Evolutionary conservation across 1,139 yeast genomes (phyloP).

Genomic region (Eremothecium coryli): DNA sequence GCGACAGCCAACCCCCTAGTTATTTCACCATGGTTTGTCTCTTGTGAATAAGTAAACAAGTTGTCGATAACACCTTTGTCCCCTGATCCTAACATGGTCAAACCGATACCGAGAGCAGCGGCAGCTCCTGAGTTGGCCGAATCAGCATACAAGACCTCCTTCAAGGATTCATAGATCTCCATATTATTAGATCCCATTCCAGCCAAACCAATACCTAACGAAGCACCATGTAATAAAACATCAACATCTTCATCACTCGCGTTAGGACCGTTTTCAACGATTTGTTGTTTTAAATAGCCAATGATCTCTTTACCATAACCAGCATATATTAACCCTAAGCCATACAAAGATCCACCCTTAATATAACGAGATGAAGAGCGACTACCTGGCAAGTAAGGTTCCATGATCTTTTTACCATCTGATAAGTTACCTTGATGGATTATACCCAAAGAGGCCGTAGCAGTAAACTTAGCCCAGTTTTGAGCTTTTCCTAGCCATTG

Average conservation of each 20-base stretch:
- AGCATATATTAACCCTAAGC: constrained; percentile 87
- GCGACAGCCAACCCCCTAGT: constrained; percentile 89
- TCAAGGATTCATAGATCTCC: constrained; percentile 71
- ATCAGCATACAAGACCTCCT: constrained; percentile 78
- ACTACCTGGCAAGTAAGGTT: constrained; percentile 86
- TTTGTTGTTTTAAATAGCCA: constrained; percentile 65
- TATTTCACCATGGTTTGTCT: constrained; percentile 92
- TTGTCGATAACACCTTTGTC: constrained; percentile 62
- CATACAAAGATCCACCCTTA: constrained; percentile 92
- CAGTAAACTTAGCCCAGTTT: constrained; percentile 96
- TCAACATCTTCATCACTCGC: constrained; percentile 72
- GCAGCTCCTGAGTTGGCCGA: constrained; percentile 95
- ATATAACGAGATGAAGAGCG: constrained; percentile 69
- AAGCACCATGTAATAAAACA: constrained; percentile 90
- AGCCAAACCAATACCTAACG: constrained; percentile 92
- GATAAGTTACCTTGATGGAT: constrained; percentile 91
- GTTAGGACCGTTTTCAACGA: constrained; percentile 58
- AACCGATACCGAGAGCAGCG: constrained; percentile 94
- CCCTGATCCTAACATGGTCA: constrained; percentile 93
- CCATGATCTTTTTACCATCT: constrained; percentile 78
- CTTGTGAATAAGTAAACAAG: constrained; percentile 87
- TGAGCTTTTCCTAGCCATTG: constrained; percentile 97
- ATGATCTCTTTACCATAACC: constrained; percentile 82
- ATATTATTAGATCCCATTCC: constrained; percentile 86
- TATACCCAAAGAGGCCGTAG: constrained; percentile 97